Evolutionary conservation across 2,329 filamentous ascomycete species (phyloP).

Genomic region (Colletotrichum liaoningense): DNA sequence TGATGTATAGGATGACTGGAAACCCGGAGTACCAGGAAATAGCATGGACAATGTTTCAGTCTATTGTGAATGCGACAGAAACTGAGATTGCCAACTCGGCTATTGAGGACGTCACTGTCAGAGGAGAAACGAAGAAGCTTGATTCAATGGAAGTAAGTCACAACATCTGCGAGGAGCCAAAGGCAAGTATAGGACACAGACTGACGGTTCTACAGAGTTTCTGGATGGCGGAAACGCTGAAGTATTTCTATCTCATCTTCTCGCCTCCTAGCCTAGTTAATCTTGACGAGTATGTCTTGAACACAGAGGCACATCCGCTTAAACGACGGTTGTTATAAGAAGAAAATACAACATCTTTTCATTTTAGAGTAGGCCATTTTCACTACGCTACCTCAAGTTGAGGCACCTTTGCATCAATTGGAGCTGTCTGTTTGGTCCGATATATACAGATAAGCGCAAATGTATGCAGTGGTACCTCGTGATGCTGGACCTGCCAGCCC

Average conservation of each 20-base stretch:
- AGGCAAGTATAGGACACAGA: background rate
- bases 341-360: background rate
- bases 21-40: slow-evolving; percentile 59
- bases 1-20: slow-evolving; percentile 65
- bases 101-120: slow-evolving; percentile 61
- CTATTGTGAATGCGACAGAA: slow-evolving; percentile 57
- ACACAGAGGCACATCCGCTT: slow-evolving; percentile 64
- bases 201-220: slow-evolving; percentile 64
- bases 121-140: slow-evolving; percentile 52
- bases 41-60: slow-evolving; percentile 65
- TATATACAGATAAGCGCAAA: background rate
- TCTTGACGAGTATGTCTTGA: slow-evolving; percentile 75
- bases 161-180: slow-evolving; percentile 33
- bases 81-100: slow-evolving; percentile 61
- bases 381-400: background rate
- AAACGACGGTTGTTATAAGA: background rate
- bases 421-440: slow-evolving; percentile 6
- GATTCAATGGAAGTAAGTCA: slow-evolving; percentile 50
- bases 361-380: background rate
- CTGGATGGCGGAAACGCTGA: slow-evolving; percentile 79
- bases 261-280: slow-evolving; percentile 70
- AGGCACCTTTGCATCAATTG: background rate
- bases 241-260: slow-evolving; percentile 81
- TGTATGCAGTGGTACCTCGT: background rate
- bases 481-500: slow-evolving; percentile 14